Evolutionary conservation across 2,329 filamentous ascomycete genomes (phyloP), one percentile per base, ranked within the genome.

Genomic region (Bipolaris cookei): DNA sequence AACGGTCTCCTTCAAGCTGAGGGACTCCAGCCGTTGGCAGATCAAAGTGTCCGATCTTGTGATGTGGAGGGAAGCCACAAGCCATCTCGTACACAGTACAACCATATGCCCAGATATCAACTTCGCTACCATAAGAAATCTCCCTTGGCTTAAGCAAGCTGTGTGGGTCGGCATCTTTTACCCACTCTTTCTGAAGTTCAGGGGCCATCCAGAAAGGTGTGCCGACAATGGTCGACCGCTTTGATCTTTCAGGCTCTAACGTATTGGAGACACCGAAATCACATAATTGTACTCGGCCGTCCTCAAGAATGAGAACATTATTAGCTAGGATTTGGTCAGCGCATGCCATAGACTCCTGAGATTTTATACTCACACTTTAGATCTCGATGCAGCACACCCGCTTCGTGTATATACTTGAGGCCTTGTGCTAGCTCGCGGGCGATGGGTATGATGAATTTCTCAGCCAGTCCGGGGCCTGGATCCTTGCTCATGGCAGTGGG

Each of bases 161-260:
- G 70, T 90, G 90, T 4, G 70, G 72, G 50, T 86, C 86, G 8
- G 84, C 81, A 3, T 84, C 80, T 35, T 84, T 81, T 55, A 88
- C 85, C 65, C 72, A 76, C 56, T 73, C 72, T 54, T 65, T 68
- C 38, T 74, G 73, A 11, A 94, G 81, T 68, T 95, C 91, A 0
- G 89, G 90, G 0, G 91, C 90, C 90, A 95, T 93, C 89, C 90
- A 95, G 75, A 93, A 88, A 3, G 89, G 88, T 0, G 91, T 95
- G 20, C 91, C 91, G 54, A 94, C 90, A 46, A 94, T 88, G 0
- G 91, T 94, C 3, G 88, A 88, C 51, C 90, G 82, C 77, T 95
- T 95, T 67, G 90, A 88, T 52, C 88, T 83, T 64, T 90, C 88
- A 39, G 83, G 88, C 71, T 93, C 90, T 54, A 93, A 85, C 44